Base-by-base conservation (phyloP, 1,284 basidiomycete species). In the Ceratobasidium papillatum region DNA sequence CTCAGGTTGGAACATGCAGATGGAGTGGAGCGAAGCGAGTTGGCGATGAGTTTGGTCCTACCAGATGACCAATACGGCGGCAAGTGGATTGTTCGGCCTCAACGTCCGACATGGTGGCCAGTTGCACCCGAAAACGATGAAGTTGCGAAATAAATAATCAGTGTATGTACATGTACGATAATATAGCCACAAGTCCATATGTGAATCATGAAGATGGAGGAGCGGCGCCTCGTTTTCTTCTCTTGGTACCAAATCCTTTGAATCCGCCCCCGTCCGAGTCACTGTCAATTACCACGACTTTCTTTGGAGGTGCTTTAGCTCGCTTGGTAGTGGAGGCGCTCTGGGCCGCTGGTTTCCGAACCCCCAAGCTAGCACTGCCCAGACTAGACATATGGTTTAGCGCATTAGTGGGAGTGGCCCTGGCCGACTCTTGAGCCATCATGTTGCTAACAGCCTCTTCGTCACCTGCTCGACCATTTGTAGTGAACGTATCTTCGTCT, bases 21-120 rank as follows among this genome's bases (percentile, higher is more conserved):
- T 45, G 81, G 81, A 11, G 80, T 81, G 1, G 80, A 82, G 30
- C 82, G 81, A 84, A 80, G 14, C 1, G 68, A 71, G 19, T n/a
- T 71, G 80, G 84, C 64, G 81, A 80, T 59, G 86, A 86, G 1
- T 81, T 83, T 38, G 77, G 78, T 79, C 75, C 78, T 61, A 78
- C 76, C 73, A 56, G 32, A 77, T 69, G 77, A 78, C 30, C 78
- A 72, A 78, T 76, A 58, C 73, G 77, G 66, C 75, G 78, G 74
- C 77, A 79, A 77, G 63, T 87, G 85, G 84, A 79, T 80, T 25
- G 84, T 89, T 8, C 82, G 83, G 47, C 88, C 87, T 51, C 89
- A 87, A 86, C 87, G 87, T 85, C 90, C 91, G 2, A 85, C 87
- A 76, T 91, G 90, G 90, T 92, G 91, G 91, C 91, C 91, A 9